A percentile compares a stretch with the other conserved stretches of the same genome.
Evolutionary conservation across 306 rosid species (phyloP).

Genomic region (Pyrus betulifolia): DNA sequence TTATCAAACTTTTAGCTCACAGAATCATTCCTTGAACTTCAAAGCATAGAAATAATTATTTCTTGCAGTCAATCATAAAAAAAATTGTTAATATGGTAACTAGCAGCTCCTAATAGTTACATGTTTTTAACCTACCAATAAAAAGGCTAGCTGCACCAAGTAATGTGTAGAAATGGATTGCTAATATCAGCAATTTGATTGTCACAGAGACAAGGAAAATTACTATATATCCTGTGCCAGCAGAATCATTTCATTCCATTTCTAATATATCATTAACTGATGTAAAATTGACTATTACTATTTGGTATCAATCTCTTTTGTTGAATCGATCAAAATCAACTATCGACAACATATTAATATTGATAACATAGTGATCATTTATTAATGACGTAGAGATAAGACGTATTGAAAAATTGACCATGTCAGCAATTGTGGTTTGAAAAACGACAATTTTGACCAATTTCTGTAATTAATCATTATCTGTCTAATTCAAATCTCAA

Average conservation of each 20-base stretch:
- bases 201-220: neutral
- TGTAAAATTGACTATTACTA: too few species aligned
- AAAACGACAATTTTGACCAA: too few species aligned
- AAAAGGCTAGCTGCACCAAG: neutral
- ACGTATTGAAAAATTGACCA: too few species aligned
- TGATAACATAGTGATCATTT: too few species aligned
- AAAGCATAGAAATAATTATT: neutral
- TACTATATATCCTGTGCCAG: neutral
- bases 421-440: too few species aligned
- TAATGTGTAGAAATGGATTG: neutral
- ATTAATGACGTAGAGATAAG: too few species aligned
- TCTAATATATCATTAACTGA: neutral
- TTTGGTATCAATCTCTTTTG: too few species aligned
- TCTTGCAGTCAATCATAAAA: too few species aligned
- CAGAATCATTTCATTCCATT: neutral
- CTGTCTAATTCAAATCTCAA: neutral
- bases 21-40: neutral
- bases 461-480: too few species aligned
- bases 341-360: too few species aligned
- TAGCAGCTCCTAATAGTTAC: neutral
- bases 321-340: too few species aligned
- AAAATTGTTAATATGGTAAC: neutral
- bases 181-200: neutral
- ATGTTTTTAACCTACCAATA: neutral
- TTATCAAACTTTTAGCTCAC: neutral